Conservation (phyloP, 1,284 basidiomycete species). For the Pyrrhoderma lamaoense region DNA sequence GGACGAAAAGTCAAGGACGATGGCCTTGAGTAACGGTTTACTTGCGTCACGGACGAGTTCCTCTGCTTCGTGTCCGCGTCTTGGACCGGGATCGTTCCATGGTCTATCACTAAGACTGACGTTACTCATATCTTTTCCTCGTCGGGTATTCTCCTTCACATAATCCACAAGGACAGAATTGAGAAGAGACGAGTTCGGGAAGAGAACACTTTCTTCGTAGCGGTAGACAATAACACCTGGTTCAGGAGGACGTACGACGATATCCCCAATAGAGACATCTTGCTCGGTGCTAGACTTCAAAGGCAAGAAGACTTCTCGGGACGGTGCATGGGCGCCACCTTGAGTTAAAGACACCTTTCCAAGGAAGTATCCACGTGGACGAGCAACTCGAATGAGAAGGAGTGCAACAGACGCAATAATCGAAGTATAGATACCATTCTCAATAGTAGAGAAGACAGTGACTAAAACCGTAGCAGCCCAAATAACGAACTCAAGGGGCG, state of each 20-base stretch:
- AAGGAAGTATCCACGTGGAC: conserved; percentile 87
- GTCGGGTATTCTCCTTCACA: conserved; percentile 70
- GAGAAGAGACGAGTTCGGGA: conserved; percentile 82
- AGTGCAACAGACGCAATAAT: conserved; percentile 76
- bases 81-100: conserved; percentile 92
- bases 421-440: conserved; percentile 93
- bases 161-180: conserved; percentile 77
- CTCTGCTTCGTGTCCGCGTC: conserved; percentile 37
- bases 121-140: conserved; percentile 66
- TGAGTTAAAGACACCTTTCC: conserved; percentile 52
- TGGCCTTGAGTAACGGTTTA: conserved; percentile 70
- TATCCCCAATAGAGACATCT: conserved; percentile 16
- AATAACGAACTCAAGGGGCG: conserved; percentile 90
- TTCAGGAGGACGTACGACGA: conserved; percentile 73
- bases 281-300: conserved; percentile 41
- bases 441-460: conserved; percentile 84
- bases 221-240: conserved; percentile 91
- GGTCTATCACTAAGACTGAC: conserved; percentile 70
- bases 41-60: conserved; percentile 47
- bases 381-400: conserved; percentile 87
- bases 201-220: conserved; percentile 90
- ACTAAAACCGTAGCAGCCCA: conserved; percentile 85
- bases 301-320: conserved; percentile 85
- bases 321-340: conserved; percentile 29
- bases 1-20: conserved; percentile 87